Evolutionary conservation across 2,329 filamentous ascomycete species (phyloP), one percentile per base, ranked within the genome.

Genomic region (Talaromyces atroroseus): DNA sequence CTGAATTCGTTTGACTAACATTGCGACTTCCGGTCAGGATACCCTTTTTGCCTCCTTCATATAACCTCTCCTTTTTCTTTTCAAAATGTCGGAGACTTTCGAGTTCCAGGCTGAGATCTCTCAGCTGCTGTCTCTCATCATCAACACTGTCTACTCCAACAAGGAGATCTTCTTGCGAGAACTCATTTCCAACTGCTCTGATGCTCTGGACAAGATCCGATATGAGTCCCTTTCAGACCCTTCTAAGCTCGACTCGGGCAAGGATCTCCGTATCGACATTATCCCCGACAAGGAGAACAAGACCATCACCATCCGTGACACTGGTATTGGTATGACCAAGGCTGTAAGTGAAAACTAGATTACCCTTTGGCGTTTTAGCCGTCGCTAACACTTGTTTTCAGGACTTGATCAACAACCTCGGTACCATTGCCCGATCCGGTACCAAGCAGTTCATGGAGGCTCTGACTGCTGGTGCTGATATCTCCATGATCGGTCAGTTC

Each of bases 361-460:
- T 16, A 3, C 32, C 34, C 6, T 56, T 18, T 20, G n/a, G 10
- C n/a, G n/a, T 21, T 18, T 24, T 18, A 18, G 8, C 4, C n/a
- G 10, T 12, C 11, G 32, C 26, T 36, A 29, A 49, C 16, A 14
- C 5, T 14, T 4, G 21, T 29, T 10, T 20, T 23, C 47, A 91
- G 88, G 94, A 99, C 77, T 86, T 99, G 63, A 92, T 99, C 83
- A 99, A 99, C 89, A 99, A 99, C 85, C 86, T 99, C 66, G 94
- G 94, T 83, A 99, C 94, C 68, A 99, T 99, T 78, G 94, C 94
- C 75, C 91, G 94, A 75, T 99, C 94, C 61, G 94, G 94, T 65
- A 99, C 94, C 78, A 99, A 99, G 87, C 94, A 97, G 82, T 99
- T 99, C 81, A 99, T 99, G 94, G 94, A 99, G 85, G 94, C 94